Evolutionary conservation across 1,284 basidiomycete genomes (phyloP), one percentile per base, ranked within the genome.

Genomic region (Sporisorium scitamineum): DNA sequence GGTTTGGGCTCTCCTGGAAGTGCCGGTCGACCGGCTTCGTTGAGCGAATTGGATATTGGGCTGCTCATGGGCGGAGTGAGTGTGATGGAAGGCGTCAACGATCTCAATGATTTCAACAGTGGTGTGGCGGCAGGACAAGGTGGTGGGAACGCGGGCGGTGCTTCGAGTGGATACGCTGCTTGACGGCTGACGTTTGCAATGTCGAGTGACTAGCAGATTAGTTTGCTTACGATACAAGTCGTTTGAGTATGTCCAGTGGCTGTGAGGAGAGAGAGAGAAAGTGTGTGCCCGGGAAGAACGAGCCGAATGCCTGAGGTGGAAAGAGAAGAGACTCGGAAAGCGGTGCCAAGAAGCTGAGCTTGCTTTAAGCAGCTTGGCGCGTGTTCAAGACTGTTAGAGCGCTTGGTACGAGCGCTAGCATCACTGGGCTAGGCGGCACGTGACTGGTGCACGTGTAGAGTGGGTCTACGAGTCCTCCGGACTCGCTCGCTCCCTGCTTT

Each of bases 1-100:
- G 61, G 50, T 0, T 9, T 70, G 57, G 64, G 73, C 50, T 76
- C 73, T 31, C 73, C 73, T 5, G 73, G 68, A 32, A 67, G 63
- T 37, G 57, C 54, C 1, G 20, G 37, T 6, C 61, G 64, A 8
- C 64, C 73, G 3, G 61, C 64, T 10, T 70, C 73, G 20, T 50
- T 76, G 57, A 70, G 73, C 57, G 73, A 76, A 14, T 20, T 76
- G 24, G 68, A 76, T 16, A 76, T 76, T 9, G 73, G 64, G 7
- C 31, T 70, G 45, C 42, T 76, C 61, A 76, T 71, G 73, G 73
- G 68, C 24, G 73, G 73, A 32, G 73, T 76, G 18, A 71, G 63
- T 42, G 68, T 71, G 2, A 67, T 71, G 61, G 64, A 76, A 48
- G 61, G 68, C 16, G 59, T 53, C 47, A 62, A 61, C 4, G 47